Evolutionary conservation across 805 yeast species (phyloP).

Genomic region (Spathaspora passalidarum): DNA sequence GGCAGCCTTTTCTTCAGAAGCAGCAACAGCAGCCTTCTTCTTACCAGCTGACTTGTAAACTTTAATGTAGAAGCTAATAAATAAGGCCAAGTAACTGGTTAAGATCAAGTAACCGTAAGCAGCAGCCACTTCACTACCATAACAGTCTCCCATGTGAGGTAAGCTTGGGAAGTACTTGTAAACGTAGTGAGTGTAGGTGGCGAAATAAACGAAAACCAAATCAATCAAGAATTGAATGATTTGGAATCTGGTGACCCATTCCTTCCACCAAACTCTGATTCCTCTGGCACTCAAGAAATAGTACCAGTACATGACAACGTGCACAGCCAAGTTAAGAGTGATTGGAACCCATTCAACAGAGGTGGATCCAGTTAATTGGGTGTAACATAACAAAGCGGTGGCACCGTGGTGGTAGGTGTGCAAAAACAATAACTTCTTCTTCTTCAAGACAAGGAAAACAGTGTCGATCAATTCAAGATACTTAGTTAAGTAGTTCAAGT

Average conservation of each 20-base stretch:
- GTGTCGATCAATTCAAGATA: conserved; percentile 89
- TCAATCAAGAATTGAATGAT: conserved; percentile 91
- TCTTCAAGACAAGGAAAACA: conserved; percentile 83
- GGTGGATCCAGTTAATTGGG: conserved; percentile 87
- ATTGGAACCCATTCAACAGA: conserved; percentile 96
- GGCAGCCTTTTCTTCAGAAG: conserved; percentile 8
- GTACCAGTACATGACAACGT: conserved; percentile 97
- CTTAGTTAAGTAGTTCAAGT: conserved; percentile 88
- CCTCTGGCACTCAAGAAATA: conserved; percentile 91
- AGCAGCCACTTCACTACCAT: conserved; percentile 93
- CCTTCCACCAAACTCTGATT: conserved; percentile 98
- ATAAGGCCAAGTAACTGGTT: conserved; percentile 83
- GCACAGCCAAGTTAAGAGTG: conserved; percentile 83
- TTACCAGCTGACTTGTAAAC: conserved; percentile 57
- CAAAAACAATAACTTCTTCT: conserved; percentile 86
- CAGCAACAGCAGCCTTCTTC: conserved; percentile 10
- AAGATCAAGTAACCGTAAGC: conserved; percentile 84
- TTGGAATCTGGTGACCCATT: conserved; percentile 97
- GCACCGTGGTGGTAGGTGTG: conserved; percentile 99
- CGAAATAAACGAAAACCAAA: conserved; percentile 86
- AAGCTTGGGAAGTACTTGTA: conserved; percentile 57
- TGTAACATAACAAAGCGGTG: conserved; percentile 90
- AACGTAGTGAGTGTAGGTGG: conserved; percentile 88
- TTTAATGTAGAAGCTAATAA: conserved; percentile 88
- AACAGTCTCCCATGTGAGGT: conserved; percentile 78